These are phyloP conservation scores for Alternaria angustiovoidea DNA, from an alignment of 2,329 filamentous ascomycete species.

Conservation along the genomic window DNA sequence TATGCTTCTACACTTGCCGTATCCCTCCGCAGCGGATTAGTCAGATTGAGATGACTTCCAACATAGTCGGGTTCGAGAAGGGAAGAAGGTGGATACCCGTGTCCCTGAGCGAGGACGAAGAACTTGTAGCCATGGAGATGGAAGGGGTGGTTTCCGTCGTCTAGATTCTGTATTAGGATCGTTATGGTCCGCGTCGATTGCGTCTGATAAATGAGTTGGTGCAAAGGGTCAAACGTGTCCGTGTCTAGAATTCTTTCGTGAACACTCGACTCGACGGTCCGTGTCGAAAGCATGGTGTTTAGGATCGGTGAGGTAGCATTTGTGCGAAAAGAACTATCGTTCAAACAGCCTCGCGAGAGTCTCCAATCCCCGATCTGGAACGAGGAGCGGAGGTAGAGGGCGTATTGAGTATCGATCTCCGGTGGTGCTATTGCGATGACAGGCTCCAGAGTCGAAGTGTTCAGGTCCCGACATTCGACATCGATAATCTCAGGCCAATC, in stretches of 20 bases:
- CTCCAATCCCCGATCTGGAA: constrained; percentile 68
- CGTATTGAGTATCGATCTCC: constrained; percentile 56
- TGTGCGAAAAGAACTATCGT: constrained; percentile 63
- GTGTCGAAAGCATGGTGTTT: constrained; percentile 60
- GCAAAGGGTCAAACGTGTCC: constrained; percentile 27
- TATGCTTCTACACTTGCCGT: constrained; percentile 70
- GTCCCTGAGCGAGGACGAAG: constrained; percentile 9
- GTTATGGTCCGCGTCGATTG: constrained; percentile 39
- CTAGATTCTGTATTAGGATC: constrained; percentile 48
- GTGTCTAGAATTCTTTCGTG: constrained; percentile 18
- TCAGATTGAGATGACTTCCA: constrained; percentile 37
- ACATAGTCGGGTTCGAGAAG: constrained; percentile 61
- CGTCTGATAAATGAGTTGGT: constrained; percentile 42
- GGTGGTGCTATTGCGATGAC: constrained; percentile 56
- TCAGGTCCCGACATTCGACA: constrained; percentile 62
- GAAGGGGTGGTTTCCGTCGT: constrained; percentile 44
- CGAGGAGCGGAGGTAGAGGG: constrained; percentile 64
- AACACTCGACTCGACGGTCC: constrained; percentile 43
- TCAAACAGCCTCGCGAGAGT: constrained; percentile 67
- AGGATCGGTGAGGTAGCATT: constrained; percentile 60
- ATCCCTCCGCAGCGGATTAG: constrained; percentile 68
- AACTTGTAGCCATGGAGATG: constrained; percentile 55
- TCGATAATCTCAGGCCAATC: constrained; percentile 61
- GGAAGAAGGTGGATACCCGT: constrained; percentile 58
- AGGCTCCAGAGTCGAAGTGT: constrained; percentile 57